Base-by-base conservation (phyloP, 2,329 filamentous ascomycete genomes). In the Sarocladiaceae sp. region DNA sequence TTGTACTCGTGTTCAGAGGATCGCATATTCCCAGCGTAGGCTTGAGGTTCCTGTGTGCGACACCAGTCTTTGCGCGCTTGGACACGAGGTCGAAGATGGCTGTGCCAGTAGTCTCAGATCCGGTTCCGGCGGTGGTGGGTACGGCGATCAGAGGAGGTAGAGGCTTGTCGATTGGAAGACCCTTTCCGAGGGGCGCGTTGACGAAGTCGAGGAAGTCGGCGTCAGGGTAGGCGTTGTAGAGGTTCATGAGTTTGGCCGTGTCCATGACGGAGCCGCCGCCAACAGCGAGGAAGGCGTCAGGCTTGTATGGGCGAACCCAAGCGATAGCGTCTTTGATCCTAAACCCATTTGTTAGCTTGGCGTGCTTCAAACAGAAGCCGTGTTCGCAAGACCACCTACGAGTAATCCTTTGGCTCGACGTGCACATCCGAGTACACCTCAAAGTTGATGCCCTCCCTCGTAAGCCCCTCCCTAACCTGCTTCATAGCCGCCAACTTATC, bases 171-270 rank as follows among this genome's bases (percentile, higher is more conserved):
- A 91, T 85, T 0, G 87, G 87, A 35, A 81, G 69, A 31, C 54
- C 89, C 94, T 3, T 90, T 54, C 94, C 94, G 0, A 97, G 74
- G 0, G 94, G 94, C 0, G 93, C 93, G 64, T 97, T 97, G 68
- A 99, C 94, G 57, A 99, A 99, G 75, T 99, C 93, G 31, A 97
- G 78, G 65, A 99, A 97, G 60, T 94, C 89, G 29, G 93, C 93
- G 7, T 97, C 88, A 0, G 92, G 92, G 65, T 91, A 97, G 56
- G 83, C 86, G 1, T 86, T 88, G 72, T 97, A 97, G 0, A 99
- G 79, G 65, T 99, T 99, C 92, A 99, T 97, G 53, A 99, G 79
- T 71, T 99, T 99, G 52, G 94, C 93, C 1, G 94, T 99, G 71
- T 99, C 94, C 59, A 99, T 99, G 58, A 97, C 94, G 35, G 90